Conservation (phyloP, 169 alveolate genomes). For the Babesia divergens region DNA sequence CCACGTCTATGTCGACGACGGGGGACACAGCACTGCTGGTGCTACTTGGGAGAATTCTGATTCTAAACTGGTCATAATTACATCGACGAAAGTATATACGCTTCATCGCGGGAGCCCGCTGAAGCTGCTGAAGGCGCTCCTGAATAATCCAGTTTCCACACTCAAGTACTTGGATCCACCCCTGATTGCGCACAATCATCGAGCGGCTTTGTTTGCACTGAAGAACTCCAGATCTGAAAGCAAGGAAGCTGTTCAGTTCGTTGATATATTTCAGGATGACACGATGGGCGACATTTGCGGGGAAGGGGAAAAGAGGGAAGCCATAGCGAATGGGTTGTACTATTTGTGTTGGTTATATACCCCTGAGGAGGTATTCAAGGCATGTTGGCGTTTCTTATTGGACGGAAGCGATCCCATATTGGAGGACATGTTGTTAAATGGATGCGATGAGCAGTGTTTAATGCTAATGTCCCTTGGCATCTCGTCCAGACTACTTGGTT, state of each 20-base stretch:
- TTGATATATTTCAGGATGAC: conserved; percentile 27
- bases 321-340: conserved; percentile 43
- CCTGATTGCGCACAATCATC: neutral
- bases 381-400: conserved; percentile 19
- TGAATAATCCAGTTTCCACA: conserved; percentile 12
- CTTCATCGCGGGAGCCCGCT: neutral
- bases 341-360: conserved; percentile 56
- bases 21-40: neutral
- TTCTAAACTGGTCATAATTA: neutral
- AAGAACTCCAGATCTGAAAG: neutral
- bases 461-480: conserved; percentile 43
- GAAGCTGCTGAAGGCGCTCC: neutral
- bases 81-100: conserved; percentile 4
- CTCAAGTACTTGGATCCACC: conserved; percentile 19
- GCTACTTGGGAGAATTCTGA: neutral
- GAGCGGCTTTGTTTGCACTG: neutral
- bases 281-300: conserved; percentile 13
- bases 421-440: neutral
- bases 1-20: neutral
- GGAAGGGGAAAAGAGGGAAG: neutral
- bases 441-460: neutral
- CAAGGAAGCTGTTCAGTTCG: neutral
- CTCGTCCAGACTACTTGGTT: conserved; percentile 27
- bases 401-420: neutral
- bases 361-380: conserved; percentile 41